Base-by-base conservation (phyloP, 2,329 filamentous ascomycete species). In the Xylariaceae sp. region DNA sequence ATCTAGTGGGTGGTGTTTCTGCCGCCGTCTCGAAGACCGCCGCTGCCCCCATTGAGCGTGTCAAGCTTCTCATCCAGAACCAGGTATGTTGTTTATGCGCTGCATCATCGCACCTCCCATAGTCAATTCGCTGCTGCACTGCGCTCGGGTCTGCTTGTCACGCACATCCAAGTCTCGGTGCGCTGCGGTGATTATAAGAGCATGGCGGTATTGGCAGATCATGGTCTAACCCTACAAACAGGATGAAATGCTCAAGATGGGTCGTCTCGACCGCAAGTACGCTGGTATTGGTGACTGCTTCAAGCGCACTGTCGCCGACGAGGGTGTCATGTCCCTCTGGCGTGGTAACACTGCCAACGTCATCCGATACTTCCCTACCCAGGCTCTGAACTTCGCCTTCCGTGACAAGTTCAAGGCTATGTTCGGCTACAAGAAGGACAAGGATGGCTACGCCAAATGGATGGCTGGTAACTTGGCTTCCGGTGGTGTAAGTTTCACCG, bases 261-360 rank as follows among this genome's bases (percentile, higher is more conserved):
- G 94, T 76, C 94, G 94, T 90, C 93, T 99, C 65, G 90, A 95
- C 85, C 88, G 87, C 80, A 95, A 93, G 80, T 99, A 97, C 86
- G 79, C 80, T 70, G 94, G 94, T 76, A 97, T 99, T 75, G 71
- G 61, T 58, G 94, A 99, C 76, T 97, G 94, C 85, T 99, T 99
- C 88, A 81, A 80, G 71, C 90, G 94, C 75, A 97, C 94, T 74
- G 84, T 83, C 63, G 86, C 86, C 71, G 82, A 89, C 64, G 94
- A 99, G 85, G 94, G 94, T 89, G 79, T 94, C 70, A 87, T 94
- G 77, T 87, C 93, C 64, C 85, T 99, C 71, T 99, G 94, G 94
- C 87, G 94, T 87, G 94, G 94, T 81, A 99, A 99, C 90, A 99
- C 94, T 75, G 94, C 94, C 90, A 99, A 99, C 88, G 94, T 99